phyloP scores from a whole-genome alignment of 495 filamentous ascomycete genomes.

The Opeltia flavorubescens region DNA sequence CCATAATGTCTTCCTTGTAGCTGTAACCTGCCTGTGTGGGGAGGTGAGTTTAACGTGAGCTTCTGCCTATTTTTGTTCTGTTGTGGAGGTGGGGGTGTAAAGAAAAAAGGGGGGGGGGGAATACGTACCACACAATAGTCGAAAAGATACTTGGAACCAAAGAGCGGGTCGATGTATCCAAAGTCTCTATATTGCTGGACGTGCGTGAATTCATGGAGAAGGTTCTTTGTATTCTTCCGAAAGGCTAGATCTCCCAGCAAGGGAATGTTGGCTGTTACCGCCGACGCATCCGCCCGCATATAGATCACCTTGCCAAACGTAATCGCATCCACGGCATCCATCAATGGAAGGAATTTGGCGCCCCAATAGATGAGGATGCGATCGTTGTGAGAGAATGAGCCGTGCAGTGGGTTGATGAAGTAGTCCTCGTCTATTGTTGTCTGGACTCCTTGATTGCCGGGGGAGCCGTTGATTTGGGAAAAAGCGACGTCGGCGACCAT shows the following conservation, averaged over 20 bases:
- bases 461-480: background rate
- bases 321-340: background rate
- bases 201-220: background rate
- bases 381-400: background rate
- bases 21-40: background rate
- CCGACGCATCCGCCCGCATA: background rate
- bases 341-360: background rate
- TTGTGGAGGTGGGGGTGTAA: background rate
- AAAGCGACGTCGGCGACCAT: background rate
- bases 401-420: background rate
- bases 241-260: background rate
- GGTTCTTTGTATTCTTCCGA: background rate
- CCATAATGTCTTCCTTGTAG: background rate
- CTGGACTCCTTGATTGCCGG: background rate
- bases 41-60: background rate
- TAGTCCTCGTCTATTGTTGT: background rate
- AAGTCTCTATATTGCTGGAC: background rate
- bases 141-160: background rate
- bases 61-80: background rate
- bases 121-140: background rate
- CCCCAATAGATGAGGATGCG: background rate
- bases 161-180: background rate
- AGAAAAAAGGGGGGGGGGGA: background rate
- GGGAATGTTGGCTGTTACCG: background rate
- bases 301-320: background rate